Conservation (phyloP, 2,329 filamentous ascomycete species). For the Hirsutella minnesotensis region DNA sequence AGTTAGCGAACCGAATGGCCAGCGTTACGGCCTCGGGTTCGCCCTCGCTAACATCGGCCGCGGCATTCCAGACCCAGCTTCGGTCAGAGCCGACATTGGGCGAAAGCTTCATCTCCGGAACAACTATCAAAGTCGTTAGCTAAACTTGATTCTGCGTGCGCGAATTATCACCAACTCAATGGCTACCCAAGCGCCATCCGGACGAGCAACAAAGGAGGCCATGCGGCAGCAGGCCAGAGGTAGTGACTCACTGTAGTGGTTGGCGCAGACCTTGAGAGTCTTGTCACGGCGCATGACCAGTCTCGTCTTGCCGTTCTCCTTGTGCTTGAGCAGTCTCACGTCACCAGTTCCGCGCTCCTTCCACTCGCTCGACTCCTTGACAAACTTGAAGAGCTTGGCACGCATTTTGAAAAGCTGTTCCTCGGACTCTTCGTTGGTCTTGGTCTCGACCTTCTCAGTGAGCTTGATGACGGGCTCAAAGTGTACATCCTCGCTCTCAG, state of each 20-base stretch:
- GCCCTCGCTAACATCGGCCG: conserved; percentile 94
- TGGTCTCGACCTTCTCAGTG: conserved; percentile 91
- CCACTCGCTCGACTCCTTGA: conserved; percentile 87
- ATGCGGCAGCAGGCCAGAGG: no score
- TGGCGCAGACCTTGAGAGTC: conserved; percentile 99
- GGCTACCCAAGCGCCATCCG: no score
- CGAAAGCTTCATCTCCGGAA: conserved; percentile 96
- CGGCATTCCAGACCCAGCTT: conserved; percentile 98
- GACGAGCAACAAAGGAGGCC: no score
- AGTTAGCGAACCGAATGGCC: conserved; percentile 95
- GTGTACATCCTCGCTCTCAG: conserved; percentile 86
- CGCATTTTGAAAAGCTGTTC: conserved; percentile 99
- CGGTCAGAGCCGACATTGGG: conserved; percentile 97
- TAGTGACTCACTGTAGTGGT: conserved; percentile 94
- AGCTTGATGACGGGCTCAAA: conserved; percentile 95
- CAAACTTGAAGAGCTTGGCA: conserved; percentile 98
- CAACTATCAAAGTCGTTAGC: no score
- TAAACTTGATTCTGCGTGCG: no score
- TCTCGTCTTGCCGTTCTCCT: conserved; percentile 94
- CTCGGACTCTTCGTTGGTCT: conserved; percentile 97
- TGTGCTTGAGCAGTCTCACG: conserved; percentile 93
- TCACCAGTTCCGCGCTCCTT: conserved; percentile 98
- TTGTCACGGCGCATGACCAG: conserved; percentile 98
- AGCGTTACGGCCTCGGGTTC: conserved; percentile 93
- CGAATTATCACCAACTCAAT: no score